phyloP scores from a whole-genome alignment of 2,329 filamentous ascomycete genomes.

The Paraphoma sp. region DNA sequence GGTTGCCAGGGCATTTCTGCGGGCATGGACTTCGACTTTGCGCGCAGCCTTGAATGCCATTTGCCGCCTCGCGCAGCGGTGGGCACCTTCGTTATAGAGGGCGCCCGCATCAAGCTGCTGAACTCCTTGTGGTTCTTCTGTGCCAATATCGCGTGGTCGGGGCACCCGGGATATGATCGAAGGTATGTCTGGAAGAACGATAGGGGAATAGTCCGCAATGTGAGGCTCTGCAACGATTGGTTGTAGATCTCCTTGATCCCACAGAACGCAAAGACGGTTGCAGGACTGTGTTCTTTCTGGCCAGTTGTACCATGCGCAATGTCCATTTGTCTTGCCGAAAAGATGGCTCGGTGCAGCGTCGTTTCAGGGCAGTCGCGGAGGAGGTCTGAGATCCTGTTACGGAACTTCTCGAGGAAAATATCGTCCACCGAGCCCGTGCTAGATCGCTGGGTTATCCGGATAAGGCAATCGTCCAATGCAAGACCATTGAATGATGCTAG shows the following conservation, averaged over 20 bases:
- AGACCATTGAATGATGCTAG: slow-evolving; percentile 34
- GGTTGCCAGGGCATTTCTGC: slow-evolving; percentile 23
- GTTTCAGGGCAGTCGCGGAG: slow-evolving; percentile 47
- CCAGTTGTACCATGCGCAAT: slow-evolving; percentile 30
- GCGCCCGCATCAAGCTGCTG: slow-evolving; percentile 41
- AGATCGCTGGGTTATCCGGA: slow-evolving; percentile 37
- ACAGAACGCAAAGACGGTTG: slow-evolving; percentile 54
- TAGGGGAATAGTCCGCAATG: slow-evolving; percentile 47
- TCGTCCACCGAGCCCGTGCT: slow-evolving; percentile 23
- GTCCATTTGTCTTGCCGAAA: slow-evolving; percentile 51
- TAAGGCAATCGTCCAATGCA: slow-evolving; percentile 38
- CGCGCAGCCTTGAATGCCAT: slow-evolving; percentile 22
- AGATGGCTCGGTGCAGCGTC: slow-evolving; percentile 51
- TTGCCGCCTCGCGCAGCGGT: slow-evolving; percentile 10
- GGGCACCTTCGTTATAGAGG: slow-evolving; percentile 9
- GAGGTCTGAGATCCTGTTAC: slow-evolving; percentile 45
- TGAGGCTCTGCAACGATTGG: slow-evolving; percentile 36
- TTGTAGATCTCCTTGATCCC: slow-evolving; percentile 52
- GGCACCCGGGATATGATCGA: slow-evolving; percentile 52
- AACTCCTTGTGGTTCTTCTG: slow-evolving; percentile 57
- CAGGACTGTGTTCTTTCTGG: slow-evolving; percentile 32
- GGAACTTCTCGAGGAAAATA: slow-evolving; percentile 35
- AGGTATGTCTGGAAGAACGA: slow-evolving; percentile 55
- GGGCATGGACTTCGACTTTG: slow-evolving; percentile 7
- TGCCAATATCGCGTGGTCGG: slow-evolving; percentile 53